Evolutionary conservation across 495 filamentous ascomycete species (phyloP).

Genomic region (Aspergillus panamensis): DNA sequence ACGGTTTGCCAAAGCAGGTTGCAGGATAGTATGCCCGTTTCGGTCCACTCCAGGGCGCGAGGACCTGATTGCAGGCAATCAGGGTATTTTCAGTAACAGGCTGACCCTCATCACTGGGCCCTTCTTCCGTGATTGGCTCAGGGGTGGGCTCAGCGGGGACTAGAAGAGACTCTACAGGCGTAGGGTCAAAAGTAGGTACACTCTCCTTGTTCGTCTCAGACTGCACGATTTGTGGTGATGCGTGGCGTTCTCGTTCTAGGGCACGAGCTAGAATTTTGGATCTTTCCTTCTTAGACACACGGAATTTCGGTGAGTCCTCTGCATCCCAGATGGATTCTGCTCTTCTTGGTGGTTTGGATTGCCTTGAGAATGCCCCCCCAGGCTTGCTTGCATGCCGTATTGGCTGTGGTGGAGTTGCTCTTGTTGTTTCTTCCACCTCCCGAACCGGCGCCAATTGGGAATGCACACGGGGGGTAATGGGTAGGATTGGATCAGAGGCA

Average conservation of each 20-base stretch:
- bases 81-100: conserved; percentile 10
- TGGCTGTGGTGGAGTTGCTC: conserved; percentile 15
- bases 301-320: conserved; percentile 32
- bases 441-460: conserved; percentile 11
- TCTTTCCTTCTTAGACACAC: conserved; percentile 27
- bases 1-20: conserved; percentile 44
- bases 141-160: conserved; percentile 12
- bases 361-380: conserved; percentile 17
- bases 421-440: conserved; percentile 10
- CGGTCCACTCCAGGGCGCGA: conserved; percentile 50
- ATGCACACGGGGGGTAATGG: conserved; percentile 29
- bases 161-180: conserved; percentile 4
- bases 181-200: conserved; percentile 14
- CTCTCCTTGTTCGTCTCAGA: background rate
- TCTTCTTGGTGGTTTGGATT: conserved; percentile 27
- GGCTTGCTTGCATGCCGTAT: conserved; percentile 15
- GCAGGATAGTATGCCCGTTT: conserved; percentile 50
- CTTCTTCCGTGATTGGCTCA: background rate
- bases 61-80: conserved; percentile 46
- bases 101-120: background rate
- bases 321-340: conserved; percentile 40
- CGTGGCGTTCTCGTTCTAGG: conserved; percentile 12
- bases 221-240: conserved; percentile 2
- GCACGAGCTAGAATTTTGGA: conserved; percentile 15
- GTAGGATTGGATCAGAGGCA: conserved; percentile 35